phyloP scores from a whole-genome alignment of 768 basidiomycete genomes.

The Suillus occidentalis region DNA sequence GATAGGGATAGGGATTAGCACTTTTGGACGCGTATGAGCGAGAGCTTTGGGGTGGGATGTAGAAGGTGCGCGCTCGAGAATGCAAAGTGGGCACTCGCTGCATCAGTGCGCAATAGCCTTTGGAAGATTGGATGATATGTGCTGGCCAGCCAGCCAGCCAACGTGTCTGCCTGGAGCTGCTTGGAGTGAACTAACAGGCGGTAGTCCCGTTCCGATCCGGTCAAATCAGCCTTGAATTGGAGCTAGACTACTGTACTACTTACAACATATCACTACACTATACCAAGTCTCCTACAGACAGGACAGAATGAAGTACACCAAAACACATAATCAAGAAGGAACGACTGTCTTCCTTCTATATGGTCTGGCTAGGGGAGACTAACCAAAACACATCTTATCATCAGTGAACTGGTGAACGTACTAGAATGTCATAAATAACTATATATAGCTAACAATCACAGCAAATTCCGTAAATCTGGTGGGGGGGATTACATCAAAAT shows the following conservation, averaged over 20 bases:
- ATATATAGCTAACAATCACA: too few relatives aligned
- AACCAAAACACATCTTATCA: too few relatives aligned
- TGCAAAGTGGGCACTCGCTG: not conserved
- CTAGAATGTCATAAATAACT: too few relatives aligned
- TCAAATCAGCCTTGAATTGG: not conserved
- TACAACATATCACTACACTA: not conserved
- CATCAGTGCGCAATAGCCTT: not conserved
- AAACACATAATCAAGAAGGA: too few relatives aligned
- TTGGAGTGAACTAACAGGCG: too few relatives aligned
- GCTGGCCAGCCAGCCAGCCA: not conserved
- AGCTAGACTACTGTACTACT: not conserved
- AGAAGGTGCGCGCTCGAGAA: constrained; percentile 1
- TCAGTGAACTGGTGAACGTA: too few relatives aligned
- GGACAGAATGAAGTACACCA: not conserved
- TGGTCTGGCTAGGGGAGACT: too few relatives aligned
- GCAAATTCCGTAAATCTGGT: too few relatives aligned
- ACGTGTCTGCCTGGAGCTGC: not conserved
- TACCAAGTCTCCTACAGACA: not conserved
- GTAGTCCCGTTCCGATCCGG: not conserved
- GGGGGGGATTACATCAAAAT: too few relatives aligned
- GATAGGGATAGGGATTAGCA: constrained; percentile 49
- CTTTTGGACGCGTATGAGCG: constrained; percentile 21
- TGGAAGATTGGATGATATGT: not conserved
- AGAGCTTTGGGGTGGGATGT: constrained; percentile 7
- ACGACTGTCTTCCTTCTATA: too few relatives aligned